Evolutionary conservation across 768 basidiomycete species (phyloP), one percentile per base, ranked within the genome.

Genomic region (Auriscalpium microsporum): DNA sequence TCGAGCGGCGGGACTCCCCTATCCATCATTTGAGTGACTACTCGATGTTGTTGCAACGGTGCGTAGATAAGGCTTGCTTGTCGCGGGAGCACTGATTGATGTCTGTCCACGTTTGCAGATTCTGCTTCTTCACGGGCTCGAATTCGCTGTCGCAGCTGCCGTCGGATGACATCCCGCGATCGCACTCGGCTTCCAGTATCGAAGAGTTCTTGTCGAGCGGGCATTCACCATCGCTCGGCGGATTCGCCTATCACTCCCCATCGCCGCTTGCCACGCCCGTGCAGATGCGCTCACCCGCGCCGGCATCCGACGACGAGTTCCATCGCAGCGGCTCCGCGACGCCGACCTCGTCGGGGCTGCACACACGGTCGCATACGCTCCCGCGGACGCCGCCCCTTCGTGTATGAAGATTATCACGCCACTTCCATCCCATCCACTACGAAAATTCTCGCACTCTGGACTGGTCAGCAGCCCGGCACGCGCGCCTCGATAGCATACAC

Each of bases 101-200:
- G 44, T 44, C 6, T 19, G 59, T 44, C 54, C 16, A 34, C 50
- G 13, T 13, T 23, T 21, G 11, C 53, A 90, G 88, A 62, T 90
- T 86, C 68, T 90, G 88, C 72, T 90, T 90, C 70, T 90, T 80
- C 69, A 90, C 88, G 2, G 88, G 88, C 1, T 62, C 74, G 3
- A 78, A 75, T 36, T 64, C 71, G 3, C 35, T 68, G 51, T 57
- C 68, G 5, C 28, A 28, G 28, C 5, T 28, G 5, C 28, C 28
- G 28, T 28, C 28, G 28, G 28, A 28, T 28, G 28, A 28, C 28
- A 56, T 75, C 10, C 67, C 72, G 17, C 74, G 75, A 48, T 72
- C 75, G 42, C 73, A 72, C 7, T 82, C 81, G 14, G 75, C 73
- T 2, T 81, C 82, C 35, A 81, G 77, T 62, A 69, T 85, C 10